Evolutionary conservation across 1,284 basidiomycete genomes (phyloP).

Genomic region (Sanghuangporus weigelae): DNA sequence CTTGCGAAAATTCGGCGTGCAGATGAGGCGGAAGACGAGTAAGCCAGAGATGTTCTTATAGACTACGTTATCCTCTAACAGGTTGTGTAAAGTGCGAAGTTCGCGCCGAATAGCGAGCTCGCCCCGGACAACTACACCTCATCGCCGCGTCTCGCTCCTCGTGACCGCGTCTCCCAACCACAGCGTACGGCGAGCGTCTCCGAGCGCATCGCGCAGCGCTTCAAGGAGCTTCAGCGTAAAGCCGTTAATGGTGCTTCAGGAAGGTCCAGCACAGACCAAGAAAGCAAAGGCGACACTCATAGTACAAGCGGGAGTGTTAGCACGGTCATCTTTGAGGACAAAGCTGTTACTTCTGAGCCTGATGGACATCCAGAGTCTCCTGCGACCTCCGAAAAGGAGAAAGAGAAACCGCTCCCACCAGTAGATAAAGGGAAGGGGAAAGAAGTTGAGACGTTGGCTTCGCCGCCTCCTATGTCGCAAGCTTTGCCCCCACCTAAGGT

Average conservation of each 20-base stretch:
- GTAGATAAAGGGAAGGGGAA: conserved; percentile 78
- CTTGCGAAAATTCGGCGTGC: conserved; percentile 73
- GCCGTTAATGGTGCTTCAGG: conserved; percentile 36
- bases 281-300: not conserved
- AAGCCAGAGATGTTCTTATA: too few relatives aligned
- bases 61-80: too few relatives aligned
- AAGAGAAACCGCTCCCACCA: conserved; percentile 41
- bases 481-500: conserved; percentile 39
- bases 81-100: conserved; percentile 71
- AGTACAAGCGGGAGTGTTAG: conserved; percentile 8
- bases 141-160: conserved; percentile 62
- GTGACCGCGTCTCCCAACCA: conserved; percentile 38
- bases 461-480: conserved; percentile 62
- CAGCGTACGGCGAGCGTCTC: conserved; percentile 65
- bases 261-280: conserved; percentile 22
- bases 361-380: not conserved
- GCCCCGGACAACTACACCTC: conserved; percentile 64
- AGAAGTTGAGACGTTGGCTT: conserved; percentile 45
- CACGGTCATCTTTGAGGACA: conserved; percentile 26
- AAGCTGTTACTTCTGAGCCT: conserved; percentile 18
- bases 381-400: conserved; percentile 30
- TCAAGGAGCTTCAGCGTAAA: conserved; percentile 68
- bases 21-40: conserved; percentile 91
- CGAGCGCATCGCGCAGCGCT: conserved; percentile 68
- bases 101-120: conserved; percentile 63